These are phyloP conservation scores for Aspergillus taichungensis DNA, from an alignment of 495 filamentous ascomycete genomes.

Conservation along the genomic window DNA sequence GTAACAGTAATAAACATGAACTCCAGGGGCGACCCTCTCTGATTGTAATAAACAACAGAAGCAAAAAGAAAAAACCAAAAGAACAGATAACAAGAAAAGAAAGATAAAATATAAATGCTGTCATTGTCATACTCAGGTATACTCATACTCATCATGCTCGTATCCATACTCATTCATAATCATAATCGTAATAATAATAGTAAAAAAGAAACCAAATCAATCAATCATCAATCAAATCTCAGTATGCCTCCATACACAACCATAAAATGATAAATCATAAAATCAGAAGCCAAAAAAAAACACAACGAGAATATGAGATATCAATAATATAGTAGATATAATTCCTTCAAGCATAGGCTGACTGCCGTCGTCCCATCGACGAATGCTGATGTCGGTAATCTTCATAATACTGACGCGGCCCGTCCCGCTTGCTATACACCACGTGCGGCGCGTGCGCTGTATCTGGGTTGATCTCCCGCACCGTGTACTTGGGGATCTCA, in stretches of 20 bases:
- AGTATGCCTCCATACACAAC: no score
- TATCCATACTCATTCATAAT: no score
- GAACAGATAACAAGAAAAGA: background rate
- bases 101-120: background rate
- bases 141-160: no score
- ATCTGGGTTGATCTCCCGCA: constrained; percentile 9
- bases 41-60: background rate
- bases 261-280: background rate
- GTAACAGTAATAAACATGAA: no score
- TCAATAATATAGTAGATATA: constrained; percentile 2
- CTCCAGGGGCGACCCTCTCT: no score
- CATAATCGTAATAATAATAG: constrained; percentile 1
- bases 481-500: background rate
- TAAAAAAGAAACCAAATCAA: background rate
- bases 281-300: constrained; percentile 1
- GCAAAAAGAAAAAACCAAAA: background rate
- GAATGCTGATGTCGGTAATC: constrained; percentile 14
- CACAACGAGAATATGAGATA: background rate
- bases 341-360: constrained; percentile 16
- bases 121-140: no score
- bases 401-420: constrained; percentile 1
- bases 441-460: constrained; percentile 6
- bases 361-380: constrained; percentile 18
- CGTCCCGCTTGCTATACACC: background rate
- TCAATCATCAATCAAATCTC: no score